Base-by-base conservation (phyloP, 192 early-diverging fungal genomes). In the Bifiguratus adelaidae region DNA sequence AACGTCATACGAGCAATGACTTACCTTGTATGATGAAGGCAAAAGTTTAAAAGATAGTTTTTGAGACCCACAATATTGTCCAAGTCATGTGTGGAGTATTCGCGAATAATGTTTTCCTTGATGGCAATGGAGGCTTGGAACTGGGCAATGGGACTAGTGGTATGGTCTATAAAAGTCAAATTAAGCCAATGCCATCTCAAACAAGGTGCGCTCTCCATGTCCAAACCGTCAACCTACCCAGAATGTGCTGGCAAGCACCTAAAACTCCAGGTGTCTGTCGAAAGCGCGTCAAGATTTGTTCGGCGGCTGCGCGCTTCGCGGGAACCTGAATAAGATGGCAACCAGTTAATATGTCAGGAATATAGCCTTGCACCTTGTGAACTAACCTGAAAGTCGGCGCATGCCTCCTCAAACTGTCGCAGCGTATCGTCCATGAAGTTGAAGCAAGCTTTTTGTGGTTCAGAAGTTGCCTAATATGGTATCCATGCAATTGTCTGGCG, bases 101-200 rank as follows among this genome's bases (percentile, higher is more conserved):
- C 77, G 37, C 81, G 66, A 8, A 76, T 58, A 2, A 71, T 63
- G 8, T 67, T 58, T 36, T 73, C 67, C 25, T 57, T 69, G 9
- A 85, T 72, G 16, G 76, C 68, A 16, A 62, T 55, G 36, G 76
- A 66, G 12, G 68, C 75, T 28, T 83, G 77, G 44, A 85, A 85
- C 47, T 75, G 82, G 25, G 73, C 74, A 35, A 60, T 58, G 7
- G 70, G 55, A 5, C 50, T 55, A 22, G 60, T 46, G 30, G 78
- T 75, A 44, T 77, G 44, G 38, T 82, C 81, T 83, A 48, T 30
- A 46, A 41, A 43, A 16, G 34, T 8, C 26, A 15, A 36, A 46
- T 46, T 2, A 49, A 16, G 8, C 24, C 19, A 29, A 23, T 15
- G 1, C 21, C 28, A 30, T 30, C 8, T 18, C 16, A 13, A 37